Base-by-base conservation (phyloP, 1,284 basidiomycete genomes). In the Microbotryum lychnidis-dioicae region DNA sequence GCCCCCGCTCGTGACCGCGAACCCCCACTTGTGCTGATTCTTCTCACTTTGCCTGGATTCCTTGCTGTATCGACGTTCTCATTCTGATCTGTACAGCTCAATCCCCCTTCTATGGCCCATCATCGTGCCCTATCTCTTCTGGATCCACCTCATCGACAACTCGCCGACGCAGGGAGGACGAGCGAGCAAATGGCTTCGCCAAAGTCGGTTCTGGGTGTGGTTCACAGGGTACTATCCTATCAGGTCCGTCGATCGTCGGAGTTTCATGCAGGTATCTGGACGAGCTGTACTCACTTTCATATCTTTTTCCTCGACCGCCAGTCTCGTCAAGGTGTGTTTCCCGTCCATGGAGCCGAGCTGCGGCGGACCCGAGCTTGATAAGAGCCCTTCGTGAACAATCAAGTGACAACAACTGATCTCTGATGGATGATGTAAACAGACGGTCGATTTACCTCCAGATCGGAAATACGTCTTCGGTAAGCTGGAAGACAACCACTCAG, bases 181-280 rank as follows among this genome's bases (percentile, higher is more conserved):
- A 23, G 79, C 85, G 31, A 86, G 82, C 69, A 78, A 80, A n/a
- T 91, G 87, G 87, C 83, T 90, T 57, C 81, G 92, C 46, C 80
- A 81, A 21, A 74, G 81, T 62, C 75, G 79, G 50, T 81, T 90
- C 66, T 97, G 90, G 87, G 83, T 80, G 62, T 80, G 90, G 73
- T 91, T 91, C 78, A 86, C 87, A 56, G 88, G 91, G 56, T 96
- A 96, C 76, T 97, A 93, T 72, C 93, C 93, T 70, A 85, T 87
- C 61, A 86, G 85, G 87, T 89, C 76, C 74, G 87, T 86, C 21
- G 10, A 12, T 31, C 16, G 12, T 42, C 16, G 14, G 16, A 42
- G 12, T 6, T 18, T 18, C 12, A 1, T 10, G 57, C 47, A 60
- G 14, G 29, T 20, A 21, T 18, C 21, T 47, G 72, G 73, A 56